Conservation (phyloP, 768 basidiomycete species). For the Mycena capillaripes region DNA sequence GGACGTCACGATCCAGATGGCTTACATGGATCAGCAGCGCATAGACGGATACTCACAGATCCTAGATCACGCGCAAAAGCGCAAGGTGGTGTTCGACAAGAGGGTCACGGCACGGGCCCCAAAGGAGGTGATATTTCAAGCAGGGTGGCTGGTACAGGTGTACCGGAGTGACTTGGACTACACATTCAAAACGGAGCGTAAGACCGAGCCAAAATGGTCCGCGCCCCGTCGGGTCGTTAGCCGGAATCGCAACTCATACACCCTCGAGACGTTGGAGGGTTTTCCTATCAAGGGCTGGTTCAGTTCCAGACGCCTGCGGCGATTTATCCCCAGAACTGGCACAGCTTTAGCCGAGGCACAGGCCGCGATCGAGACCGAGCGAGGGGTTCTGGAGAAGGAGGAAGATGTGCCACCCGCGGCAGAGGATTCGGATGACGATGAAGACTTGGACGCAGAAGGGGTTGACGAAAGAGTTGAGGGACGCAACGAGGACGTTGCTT, state of each 20-base stretch:
- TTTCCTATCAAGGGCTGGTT: conserved; percentile 32
- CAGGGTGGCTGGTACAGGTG: conserved; percentile 50
- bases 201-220: conserved; percentile 50
- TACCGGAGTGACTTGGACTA: conserved; percentile 41
- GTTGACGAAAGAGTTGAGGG: too few species aligned
- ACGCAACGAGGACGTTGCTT: too few species aligned
- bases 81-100: conserved; percentile 45
- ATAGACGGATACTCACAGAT: conserved; percentile 36
- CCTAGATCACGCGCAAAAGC: conserved; percentile 40
- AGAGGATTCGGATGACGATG: too few species aligned
- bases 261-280: conserved; percentile 38
- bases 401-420: not conserved
- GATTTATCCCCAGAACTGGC: conserved; percentile 38
- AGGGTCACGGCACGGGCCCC: conserved; percentile 22
- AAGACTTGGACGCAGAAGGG: not conserved
- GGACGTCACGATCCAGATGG: conserved; percentile 9
- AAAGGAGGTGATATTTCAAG: conserved; percentile 41
- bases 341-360: conserved; percentile 7
- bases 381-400: not conserved
- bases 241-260: conserved; percentile 41
- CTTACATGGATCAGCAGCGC: conserved; percentile 37
- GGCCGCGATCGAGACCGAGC: not conserved
- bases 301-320: conserved; percentile 37
- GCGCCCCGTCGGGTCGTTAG: conserved; percentile 35
- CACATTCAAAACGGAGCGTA: conserved; percentile 44